Conservation (phyloP, 257 asterid genomes). For the Parsonsia alboflavescens region DNA sequence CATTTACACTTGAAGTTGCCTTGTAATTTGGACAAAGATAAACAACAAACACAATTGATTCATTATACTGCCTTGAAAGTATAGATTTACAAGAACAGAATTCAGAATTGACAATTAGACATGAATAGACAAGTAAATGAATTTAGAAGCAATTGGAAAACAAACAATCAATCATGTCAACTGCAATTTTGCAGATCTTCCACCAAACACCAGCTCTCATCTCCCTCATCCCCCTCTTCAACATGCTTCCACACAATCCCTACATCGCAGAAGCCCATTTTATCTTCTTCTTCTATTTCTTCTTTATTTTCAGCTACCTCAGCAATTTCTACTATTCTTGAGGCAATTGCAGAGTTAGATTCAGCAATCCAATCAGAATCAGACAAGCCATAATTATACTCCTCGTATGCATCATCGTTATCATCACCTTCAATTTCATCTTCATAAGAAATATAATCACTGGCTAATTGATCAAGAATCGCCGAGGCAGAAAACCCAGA, state of each 20-base stretch:
- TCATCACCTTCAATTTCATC: slow-evolving; percentile 13
- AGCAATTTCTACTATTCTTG: slow-evolving; percentile 12
- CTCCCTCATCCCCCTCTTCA: slow-evolving; percentile 62
- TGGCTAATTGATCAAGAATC: slow-evolving; percentile 51
- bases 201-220: slow-evolving; percentile 71
- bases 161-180: background rate
- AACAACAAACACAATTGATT: background rate
- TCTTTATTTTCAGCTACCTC: slow-evolving; percentile 9
- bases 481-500: slow-evolving; percentile 59
- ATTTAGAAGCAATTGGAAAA: background rate
- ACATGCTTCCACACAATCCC: slow-evolving; percentile 33
- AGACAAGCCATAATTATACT: background rate
- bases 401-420: background rate
- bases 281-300: slow-evolving; percentile 23
- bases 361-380: background rate
- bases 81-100: background rate
- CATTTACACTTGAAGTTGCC: background rate
- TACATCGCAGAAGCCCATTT: slow-evolving; percentile 36
- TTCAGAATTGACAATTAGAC: slow-evolving; percentile 1
- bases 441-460: slow-evolving; percentile 9
- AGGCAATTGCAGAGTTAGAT: slow-evolving; percentile 3
- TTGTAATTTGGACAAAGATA: background rate
- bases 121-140: background rate
- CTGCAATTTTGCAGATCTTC: slow-evolving; percentile 27
- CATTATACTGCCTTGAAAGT: background rate